phyloP scores from a whole-genome alignment of 2,329 filamentous ascomycete species.

The Macroventuria anomochaeta region DNA sequence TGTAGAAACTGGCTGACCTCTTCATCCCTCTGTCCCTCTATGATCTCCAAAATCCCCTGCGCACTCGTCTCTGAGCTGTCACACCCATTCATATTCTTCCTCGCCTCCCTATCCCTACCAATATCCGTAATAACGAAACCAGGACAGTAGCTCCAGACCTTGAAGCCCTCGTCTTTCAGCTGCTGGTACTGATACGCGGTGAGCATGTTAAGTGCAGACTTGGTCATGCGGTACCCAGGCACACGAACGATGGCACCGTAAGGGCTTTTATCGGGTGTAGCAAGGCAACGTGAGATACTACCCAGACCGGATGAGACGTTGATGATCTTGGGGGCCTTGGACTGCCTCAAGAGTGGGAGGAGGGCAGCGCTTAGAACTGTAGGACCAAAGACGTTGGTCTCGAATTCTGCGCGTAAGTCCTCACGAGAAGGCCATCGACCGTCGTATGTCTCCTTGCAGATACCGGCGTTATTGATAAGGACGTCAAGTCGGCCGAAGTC shows the following conservation, averaged over 20 bases:
- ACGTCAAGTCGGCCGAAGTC: constrained; percentile 68
- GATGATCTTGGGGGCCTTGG: constrained; percentile 40
- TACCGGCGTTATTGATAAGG: constrained; percentile 84
- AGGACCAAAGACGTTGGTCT: constrained; percentile 49
- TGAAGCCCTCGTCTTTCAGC: constrained; percentile 30
- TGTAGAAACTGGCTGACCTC: constrained; percentile 37
- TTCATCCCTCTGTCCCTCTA: constrained; percentile 39
- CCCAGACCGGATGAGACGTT: constrained; percentile 47
- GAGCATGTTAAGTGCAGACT: constrained; percentile 48
- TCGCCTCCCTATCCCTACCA: constrained; percentile 26
- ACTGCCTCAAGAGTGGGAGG: constrained; percentile 44
- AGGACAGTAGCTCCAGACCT: constrained; percentile 42
- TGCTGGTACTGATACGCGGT: constrained; percentile 50
- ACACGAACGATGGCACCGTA: constrained; percentile 3
- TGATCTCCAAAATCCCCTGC: constrained; percentile 39
- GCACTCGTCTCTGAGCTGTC: constrained; percentile 44
- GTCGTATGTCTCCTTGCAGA: constrained; percentile 38
- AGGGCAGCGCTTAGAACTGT: constrained; percentile 43
- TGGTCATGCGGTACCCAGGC: constrained; percentile 45
- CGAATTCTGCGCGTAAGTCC: constrained; percentile 32
- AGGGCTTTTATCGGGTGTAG: constrained; percentile 17
- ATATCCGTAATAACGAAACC: constrained; percentile 42
- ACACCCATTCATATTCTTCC: constrained; percentile 20
- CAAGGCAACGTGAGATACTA: constrained; percentile 32
- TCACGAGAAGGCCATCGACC: constrained; percentile 24